Evolutionary conservation across 148 eudicot genomes (phyloP).

Genomic region (Amaranthus palmeri): DNA sequence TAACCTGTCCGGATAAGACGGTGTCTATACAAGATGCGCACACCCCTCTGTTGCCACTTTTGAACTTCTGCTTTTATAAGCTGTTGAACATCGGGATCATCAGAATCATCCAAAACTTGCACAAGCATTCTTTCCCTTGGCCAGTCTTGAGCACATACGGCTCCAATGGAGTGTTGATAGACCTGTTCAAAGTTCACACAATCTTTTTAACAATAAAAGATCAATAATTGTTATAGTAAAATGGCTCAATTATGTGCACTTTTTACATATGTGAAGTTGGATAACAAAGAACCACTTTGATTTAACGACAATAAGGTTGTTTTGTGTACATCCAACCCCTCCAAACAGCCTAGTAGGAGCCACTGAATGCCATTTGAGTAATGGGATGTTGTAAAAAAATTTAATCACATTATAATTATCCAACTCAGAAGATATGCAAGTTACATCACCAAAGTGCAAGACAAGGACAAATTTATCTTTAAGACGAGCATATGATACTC

Average conservation of each 20-base stretch:
- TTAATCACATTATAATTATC: not conserved
- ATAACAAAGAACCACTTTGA: too few relatives aligned
- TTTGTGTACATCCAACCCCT: too few relatives aligned
- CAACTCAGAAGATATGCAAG: conserved; percentile 12
- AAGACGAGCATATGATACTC: not conserved
- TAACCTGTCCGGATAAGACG: conserved; percentile 92
- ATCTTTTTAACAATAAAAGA: not conserved
- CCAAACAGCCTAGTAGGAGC: too few relatives aligned
- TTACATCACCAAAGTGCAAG: not conserved
- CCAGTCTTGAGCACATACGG: conserved; percentile 87
- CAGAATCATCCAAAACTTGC: conserved; percentile 85
- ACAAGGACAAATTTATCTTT: not conserved
- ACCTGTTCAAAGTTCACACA: conserved; percentile 46
- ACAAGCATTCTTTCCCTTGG: conserved; percentile 93
- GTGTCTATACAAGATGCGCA: conserved; percentile 74
- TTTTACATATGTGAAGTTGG: too few relatives aligned
- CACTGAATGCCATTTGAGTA: too few relatives aligned
- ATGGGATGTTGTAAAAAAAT: not conserved
- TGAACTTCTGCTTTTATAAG: conserved; percentile 81
- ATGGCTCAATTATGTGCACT: too few relatives aligned
- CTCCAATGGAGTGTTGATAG: conserved; percentile 80
- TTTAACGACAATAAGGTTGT: too few relatives aligned
- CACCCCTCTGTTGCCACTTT: conserved; percentile 90
- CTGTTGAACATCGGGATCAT: conserved; percentile 62
- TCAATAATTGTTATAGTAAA: not conserved